Evolutionary conservation across 2,329 filamentous ascomycete species (phyloP).

Genomic region (Lasiodiplodia sp.): DNA sequence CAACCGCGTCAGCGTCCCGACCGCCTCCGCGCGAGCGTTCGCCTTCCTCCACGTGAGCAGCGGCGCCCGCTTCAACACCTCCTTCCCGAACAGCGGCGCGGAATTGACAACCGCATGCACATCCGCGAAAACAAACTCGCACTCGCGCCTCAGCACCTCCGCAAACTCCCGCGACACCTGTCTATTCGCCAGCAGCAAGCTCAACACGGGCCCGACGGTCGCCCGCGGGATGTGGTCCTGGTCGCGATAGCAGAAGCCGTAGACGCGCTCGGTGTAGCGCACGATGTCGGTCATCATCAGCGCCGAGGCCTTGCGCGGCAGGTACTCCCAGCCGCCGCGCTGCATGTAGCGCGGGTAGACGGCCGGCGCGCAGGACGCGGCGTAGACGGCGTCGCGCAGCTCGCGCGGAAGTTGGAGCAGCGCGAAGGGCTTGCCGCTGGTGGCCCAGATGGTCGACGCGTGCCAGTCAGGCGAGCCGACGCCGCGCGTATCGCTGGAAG

Average conservation of each 20-base stretch:
- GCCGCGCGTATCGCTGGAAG: not conserved
- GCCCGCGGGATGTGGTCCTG: fast-evolving
- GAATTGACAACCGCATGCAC: not conserved
- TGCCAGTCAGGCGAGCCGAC: not conserved
- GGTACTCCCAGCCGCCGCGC: no score
- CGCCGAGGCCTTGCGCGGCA: no score
- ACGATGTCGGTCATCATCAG: no score
- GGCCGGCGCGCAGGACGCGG: not conserved
- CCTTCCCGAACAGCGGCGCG: not conserved
- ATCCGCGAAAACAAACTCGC: not conserved
- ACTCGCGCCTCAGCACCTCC: not conserved
- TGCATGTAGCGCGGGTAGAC: no score
- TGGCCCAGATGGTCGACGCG: not conserved
- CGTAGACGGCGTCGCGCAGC: not conserved
- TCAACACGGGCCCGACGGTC: not conserved
- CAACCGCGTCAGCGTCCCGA: not conserved
- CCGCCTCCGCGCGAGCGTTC: no score
- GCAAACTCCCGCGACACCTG: not conserved
- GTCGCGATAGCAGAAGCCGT: no score
- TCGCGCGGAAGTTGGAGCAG: not conserved
- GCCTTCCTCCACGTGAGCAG: no score
- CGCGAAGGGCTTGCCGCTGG: not conserved
- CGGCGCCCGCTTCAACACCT: not conserved
- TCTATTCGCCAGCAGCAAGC: not conserved
- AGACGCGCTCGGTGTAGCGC: no score